Evolutionary conservation across 1,284 basidiomycete species (phyloP).

Genomic region (Sporisorium reilianum): DNA sequence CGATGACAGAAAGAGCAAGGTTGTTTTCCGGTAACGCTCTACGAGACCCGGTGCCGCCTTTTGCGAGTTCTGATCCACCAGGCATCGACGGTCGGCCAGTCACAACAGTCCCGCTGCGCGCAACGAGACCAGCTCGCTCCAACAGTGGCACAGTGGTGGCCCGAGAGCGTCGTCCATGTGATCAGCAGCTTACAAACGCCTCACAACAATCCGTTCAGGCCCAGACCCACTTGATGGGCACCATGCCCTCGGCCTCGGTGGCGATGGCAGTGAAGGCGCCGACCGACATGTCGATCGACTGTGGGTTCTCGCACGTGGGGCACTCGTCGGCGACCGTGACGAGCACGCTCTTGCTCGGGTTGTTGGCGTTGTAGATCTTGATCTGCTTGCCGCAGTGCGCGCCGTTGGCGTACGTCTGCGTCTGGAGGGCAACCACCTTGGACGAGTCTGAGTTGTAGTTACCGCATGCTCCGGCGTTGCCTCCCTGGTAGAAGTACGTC

Average conservation of each 20-base stretch:
- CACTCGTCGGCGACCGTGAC: constrained; percentile 70
- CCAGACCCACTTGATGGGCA: constrained; percentile 69
- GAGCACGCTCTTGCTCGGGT: constrained; percentile 73
- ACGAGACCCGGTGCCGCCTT: background rate
- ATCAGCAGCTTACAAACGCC: constrained; percentile 10
- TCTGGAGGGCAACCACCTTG: constrained; percentile 52
- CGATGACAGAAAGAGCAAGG: constrained; percentile 23
- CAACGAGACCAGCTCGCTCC: constrained; percentile 28
- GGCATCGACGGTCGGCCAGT: constrained; percentile 14
- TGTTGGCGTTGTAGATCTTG: constrained; percentile 72
- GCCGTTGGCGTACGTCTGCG: constrained; percentile 70
- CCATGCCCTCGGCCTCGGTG: constrained; percentile 73
- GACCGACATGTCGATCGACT: constrained; percentile 84
- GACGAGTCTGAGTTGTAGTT: constrained; percentile 52
- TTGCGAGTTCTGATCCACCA: constrained; percentile 14
- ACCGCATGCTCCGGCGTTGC: constrained; percentile 67
- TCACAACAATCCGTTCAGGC: constrained; percentile 12
- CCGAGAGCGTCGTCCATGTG: constrained; percentile 9
- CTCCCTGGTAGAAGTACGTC: constrained; percentile 62
- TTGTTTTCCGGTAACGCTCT: too few species aligned
- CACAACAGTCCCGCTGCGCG: constrained; percentile 3
- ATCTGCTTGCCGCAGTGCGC: constrained; percentile 78
- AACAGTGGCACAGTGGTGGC: background rate
- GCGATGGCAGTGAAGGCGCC: constrained; percentile 79
- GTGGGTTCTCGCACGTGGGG: constrained; percentile 73